Evolutionary conservation across 495 filamentous ascomycete species (phyloP), one percentile per base, ranked within the genome.

Genomic region (Aspergillus baeticus): DNA sequence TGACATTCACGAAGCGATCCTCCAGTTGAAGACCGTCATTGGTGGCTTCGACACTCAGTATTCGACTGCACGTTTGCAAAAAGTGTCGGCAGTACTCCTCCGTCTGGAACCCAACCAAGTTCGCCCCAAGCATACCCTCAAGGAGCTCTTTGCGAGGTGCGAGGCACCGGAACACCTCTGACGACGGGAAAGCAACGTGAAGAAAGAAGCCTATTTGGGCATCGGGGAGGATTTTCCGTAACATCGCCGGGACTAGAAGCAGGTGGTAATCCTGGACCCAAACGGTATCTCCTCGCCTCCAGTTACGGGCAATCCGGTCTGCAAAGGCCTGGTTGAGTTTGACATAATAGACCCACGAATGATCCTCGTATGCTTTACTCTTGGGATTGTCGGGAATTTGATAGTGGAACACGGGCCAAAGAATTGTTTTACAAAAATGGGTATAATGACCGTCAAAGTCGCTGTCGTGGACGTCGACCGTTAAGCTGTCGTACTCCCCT

Each of bases 221-320:
- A 60, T 96, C 89, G 1, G 92, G 91, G 2, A 87, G 73, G 44
- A 94, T 77, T 73, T 93, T 87, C 20, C 92, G 85, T 29, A 96
- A 76, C 92, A 97, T 96, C 17, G 74, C 79, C 2, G 92, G 92
- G n/a, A 96, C 89, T n/a, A 97, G 77, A 10, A 96, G 76, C 14
- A 97, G 78, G 65, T 97, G 92, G 64, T 97, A 97, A 67, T 97
- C 92, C 69, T 97, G 89, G 55, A 97, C 77, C 92, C 92, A 97
- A 54, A 97, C 89, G 34, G 84, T 83, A 69, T 97, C 92, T 22
- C 89, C 91, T 5, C 87, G 84, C 71, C 96, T 96, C 84, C 92
- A 97, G 70, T 90, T 89, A 69, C 86, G 86, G 29, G 94, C 82
- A 49, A 96, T 91, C 62, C 84, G 86, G 62, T 96, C 87, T 5